Evolutionary conservation across 2,329 filamentous ascomycete genomes (phyloP).

Genomic region (Diaporthe velutina): DNA sequence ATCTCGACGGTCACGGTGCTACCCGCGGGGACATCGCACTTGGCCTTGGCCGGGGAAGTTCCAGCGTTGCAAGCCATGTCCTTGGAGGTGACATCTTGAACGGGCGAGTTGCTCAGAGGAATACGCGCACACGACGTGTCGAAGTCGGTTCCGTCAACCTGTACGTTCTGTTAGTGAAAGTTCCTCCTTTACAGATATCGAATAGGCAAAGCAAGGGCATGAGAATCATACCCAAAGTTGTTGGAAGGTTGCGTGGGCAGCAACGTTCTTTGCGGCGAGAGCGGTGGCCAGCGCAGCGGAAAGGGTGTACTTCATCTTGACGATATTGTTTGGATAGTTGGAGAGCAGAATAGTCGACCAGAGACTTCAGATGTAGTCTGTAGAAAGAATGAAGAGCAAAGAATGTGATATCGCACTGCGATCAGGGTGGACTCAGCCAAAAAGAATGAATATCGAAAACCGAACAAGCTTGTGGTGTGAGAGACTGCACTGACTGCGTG

Average conservation of each 20-base stretch:
- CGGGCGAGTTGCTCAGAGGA: slow-evolving; percentile 64
- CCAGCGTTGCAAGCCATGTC: slow-evolving; percentile 61
- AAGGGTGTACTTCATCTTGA: slow-evolving; percentile 19
- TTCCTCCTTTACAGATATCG: not conserved
- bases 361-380: slow-evolving; percentile 18
- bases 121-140: slow-evolving; percentile 61
- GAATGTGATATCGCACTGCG: slow-evolving; percentile 31
- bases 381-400: slow-evolving; percentile 11
- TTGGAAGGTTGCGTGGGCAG: slow-evolving; percentile 65
- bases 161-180: not conserved
- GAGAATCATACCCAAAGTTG: slow-evolving; percentile 54
- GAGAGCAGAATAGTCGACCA: slow-evolving; percentile 15
- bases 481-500: not conserved
- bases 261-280: slow-evolving; percentile 44
- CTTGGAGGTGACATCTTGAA: slow-evolving; percentile 57
- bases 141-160: slow-evolving; percentile 57
- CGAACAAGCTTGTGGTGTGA: slow-evolving; percentile 14
- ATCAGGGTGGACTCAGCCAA: slow-evolving; percentile 29
- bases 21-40: slow-evolving; percentile 62
- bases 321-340: not conserved
- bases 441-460: slow-evolving; percentile 26
- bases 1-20: slow-evolving; percentile 65
- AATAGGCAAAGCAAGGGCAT: not conserved
- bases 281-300: slow-evolving; percentile 13
- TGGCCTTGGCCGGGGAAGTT: slow-evolving; percentile 50